These are phyloP conservation scores for Cystofilobasidium macerans DNA, from an alignment of 768 basidiomycete species.

Conservation along the genomic window DNA sequence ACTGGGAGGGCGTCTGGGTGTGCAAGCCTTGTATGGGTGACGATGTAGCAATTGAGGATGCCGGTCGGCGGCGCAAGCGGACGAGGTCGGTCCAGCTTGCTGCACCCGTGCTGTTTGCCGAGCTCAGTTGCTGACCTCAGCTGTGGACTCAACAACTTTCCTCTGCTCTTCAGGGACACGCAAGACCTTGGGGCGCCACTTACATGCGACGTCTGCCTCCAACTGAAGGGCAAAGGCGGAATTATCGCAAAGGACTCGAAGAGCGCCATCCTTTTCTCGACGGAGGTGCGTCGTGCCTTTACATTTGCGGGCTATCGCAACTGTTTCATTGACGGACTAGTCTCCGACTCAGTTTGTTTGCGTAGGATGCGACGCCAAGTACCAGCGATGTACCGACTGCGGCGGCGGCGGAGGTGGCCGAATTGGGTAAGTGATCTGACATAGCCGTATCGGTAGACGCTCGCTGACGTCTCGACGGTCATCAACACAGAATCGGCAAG, in stretches of 20 bases:
- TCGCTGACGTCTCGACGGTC: neutral
- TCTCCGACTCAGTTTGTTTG: conserved; percentile 28
- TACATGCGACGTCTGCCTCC: conserved; percentile 20
- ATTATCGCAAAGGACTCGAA: conserved; percentile 19
- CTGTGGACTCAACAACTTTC: neutral
- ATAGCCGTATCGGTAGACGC: neutral
- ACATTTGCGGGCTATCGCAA: neutral
- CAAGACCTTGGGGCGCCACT: conserved; percentile 4
- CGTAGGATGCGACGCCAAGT: conserved; percentile 27
- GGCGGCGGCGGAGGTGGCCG: conserved; percentile 29
- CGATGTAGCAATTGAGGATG: neutral
- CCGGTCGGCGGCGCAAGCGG: neutral
- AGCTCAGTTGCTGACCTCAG: too few relatives aligned
- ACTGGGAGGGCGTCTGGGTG: conserved; percentile 25
- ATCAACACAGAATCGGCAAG: conserved; percentile 25
- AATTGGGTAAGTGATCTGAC: conserved; percentile 28
- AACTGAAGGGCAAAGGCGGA: conserved; percentile 17
- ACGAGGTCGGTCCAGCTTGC: neutral
- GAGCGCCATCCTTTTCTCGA: conserved; percentile 7
- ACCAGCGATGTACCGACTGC: conserved; percentile 31
- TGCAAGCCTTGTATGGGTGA: conserved; percentile 13
- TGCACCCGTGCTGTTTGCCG: neutral
- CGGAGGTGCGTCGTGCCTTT: conserved; percentile 2
- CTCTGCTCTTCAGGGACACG: conserved; percentile 7
- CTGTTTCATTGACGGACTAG: too few relatives aligned